Base-by-base conservation (phyloP, 2,329 filamentous ascomycete genomes). In the Neurospora sp. region DNA sequence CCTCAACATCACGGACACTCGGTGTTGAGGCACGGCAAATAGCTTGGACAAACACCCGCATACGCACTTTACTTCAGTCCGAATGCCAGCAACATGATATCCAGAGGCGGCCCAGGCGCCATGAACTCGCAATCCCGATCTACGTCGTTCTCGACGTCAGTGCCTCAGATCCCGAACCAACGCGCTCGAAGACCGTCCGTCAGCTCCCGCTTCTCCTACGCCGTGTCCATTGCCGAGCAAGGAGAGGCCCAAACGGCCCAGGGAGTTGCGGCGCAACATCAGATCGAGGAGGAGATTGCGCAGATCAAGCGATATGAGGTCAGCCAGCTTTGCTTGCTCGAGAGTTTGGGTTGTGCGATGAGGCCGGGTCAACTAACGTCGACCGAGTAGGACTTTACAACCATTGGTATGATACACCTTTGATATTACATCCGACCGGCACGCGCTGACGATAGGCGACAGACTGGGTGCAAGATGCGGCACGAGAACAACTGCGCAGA, bases 391-490 rank as follows among this genome's bases (percentile, higher is more conserved):
- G 96, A 99, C 81, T 99, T 99, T 79, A 97, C 94, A 6, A 99
- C 96, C 0, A 96, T 96, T 86, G 89, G 89, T 90, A 72, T 71
- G 68, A 72, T 66, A 71, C 62, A 70, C 71, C 68, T 72, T 58
- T 28, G 28, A 28, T 28, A 28, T 28, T 13, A 58, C 13, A 39
- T 38, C 11, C 70, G 67, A 46, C 7, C 69, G 2, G 1, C 10
- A 66, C 52, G 68, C 76, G 78, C 79, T 84, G 77, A 83, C 75
- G 67, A 38, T 23, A 70, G 58, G 68, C 67, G 67, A 82, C 85
- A 88, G 96, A 99, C 81, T 99, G 96, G 96, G 95, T 99, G 0
- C 95, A 99, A 80, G 96, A 99, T 86, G 94, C 95, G 11, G 91
- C 93, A 40, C 91, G 94, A 73, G 96, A 97, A 79, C 93, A 97